These are phyloP conservation scores for Ophiostoma pallidulum DNA, from an alignment of 2,329 filamentous ascomycete species.

Conservation along the genomic window DNA sequence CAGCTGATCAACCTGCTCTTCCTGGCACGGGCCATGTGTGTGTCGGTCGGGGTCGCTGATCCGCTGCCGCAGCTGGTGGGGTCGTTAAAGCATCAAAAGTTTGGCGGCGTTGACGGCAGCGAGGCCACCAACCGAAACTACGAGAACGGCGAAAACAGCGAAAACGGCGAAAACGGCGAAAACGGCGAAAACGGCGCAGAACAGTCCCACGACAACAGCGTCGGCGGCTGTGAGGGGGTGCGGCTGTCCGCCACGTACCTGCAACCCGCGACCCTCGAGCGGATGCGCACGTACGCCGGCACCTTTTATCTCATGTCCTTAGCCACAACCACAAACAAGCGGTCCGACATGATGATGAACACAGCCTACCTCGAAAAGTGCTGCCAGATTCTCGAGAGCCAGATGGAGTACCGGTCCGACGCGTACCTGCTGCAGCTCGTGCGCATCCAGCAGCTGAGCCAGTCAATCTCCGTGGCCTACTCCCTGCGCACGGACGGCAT, in stretches of 20 bases:
- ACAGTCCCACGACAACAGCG: background rate
- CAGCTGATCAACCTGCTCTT: slow-evolving; percentile 42
- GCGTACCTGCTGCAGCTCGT: slow-evolving; percentile 36
- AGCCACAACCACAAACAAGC: slow-evolving; percentile 32
- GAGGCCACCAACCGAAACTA: background rate
- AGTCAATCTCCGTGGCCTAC: slow-evolving; percentile 36
- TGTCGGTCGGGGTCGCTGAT: slow-evolving; percentile 31
- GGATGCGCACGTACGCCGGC: slow-evolving; percentile 38
- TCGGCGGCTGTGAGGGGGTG: background rate
- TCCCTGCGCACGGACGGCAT: slow-evolving; percentile 22
- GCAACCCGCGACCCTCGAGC: slow-evolving; percentile 23
- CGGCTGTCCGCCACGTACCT: background rate
- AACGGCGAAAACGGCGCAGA: background rate
- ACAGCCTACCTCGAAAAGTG: slow-evolving; percentile 34
- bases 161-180: background rate
- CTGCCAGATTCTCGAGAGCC: slow-evolving; percentile 32
- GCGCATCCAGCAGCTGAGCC: slow-evolving; percentile 38
- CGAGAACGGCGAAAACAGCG: background rate
- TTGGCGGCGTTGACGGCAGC: background rate
- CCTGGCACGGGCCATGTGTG: slow-evolving; percentile 36
- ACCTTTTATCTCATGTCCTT: slow-evolving; percentile 42
- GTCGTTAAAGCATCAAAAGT: too few species aligned
- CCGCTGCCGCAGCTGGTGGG: slow-evolving; percentile 14
- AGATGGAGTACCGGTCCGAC: slow-evolving; percentile 35
- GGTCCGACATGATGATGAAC: slow-evolving; percentile 39